Base-by-base conservation (phyloP, 2,329 filamentous ascomycete species). In the Paecilomyces dactylethromorphus region DNA sequence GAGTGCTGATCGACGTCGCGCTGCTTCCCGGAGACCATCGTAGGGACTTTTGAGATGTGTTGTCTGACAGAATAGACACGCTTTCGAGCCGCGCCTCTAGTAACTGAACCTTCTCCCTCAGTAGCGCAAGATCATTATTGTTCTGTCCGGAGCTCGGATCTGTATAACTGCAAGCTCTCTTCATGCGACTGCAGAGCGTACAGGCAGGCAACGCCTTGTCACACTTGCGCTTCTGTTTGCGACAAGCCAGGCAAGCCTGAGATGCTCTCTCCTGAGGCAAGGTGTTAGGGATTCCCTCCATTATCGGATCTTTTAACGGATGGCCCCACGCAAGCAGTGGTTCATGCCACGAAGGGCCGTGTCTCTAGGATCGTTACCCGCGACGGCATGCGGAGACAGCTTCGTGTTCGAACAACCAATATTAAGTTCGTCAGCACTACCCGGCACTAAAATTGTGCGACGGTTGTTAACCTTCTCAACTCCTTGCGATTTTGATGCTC, bases 141-240 rank as follows among this genome's bases (percentile, higher is more conserved):
- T 39, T 39, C 1, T 13, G 35, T 29, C 26, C 26, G 6, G 35
- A 39, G 13, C 35, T 7, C n/a, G 3, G 54, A 12, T 67, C 65
- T 3, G 59, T 61, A 50, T 68, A 68, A 45, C 65, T 60, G 57
- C 66, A 68, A 8, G 57, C n/a, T 24, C 65, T 59, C 22, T 56
- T 57, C 61, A 68, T 62, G 22, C 78, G 71, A 21, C 64, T 63
- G 66, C 81, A 84, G 3, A 82, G 71, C 2, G 73, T 69, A 65
- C 81, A 84, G 15, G 69, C 65, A 13, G 81, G 81, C 1, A 83
- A 63, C 3, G 63, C 65, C 68, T 83, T 83, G 73, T 81, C 77
- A 65, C 81, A 83, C 71, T 76, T 79, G 51, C 81, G 72, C 69
- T 83, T 84, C 66, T 82, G 77, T 61, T 75, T 77, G 35, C 75